phyloP scores from a whole-genome alignment of 1,139 yeast species.

The Hansenula anomala region DNA sequence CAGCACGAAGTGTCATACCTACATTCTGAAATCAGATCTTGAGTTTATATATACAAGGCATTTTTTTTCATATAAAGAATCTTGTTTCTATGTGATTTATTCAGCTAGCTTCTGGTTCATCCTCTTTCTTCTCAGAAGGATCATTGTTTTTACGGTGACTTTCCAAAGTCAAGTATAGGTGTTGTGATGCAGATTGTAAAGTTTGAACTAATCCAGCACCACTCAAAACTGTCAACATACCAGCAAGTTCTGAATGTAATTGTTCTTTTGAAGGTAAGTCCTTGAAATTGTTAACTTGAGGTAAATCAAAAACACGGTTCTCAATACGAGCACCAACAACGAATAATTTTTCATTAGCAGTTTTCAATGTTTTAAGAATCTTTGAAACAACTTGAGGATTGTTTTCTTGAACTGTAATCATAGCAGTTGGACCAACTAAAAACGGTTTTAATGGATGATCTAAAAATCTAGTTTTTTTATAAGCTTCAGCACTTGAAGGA shows the following conservation, averaged over 20 bases:
- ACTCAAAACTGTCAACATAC: conserved; percentile 76
- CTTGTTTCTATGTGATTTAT: too few species aligned
- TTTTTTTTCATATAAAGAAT: too few species aligned
- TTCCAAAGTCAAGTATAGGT: conserved; percentile 69
- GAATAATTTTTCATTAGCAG: conserved; percentile 66
- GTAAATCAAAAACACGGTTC: conserved; percentile 46
- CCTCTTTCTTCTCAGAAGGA: conserved; percentile 13
- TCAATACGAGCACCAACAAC: conserved; percentile 85
- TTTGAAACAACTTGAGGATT: conserved; percentile 66
- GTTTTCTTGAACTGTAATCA: conserved; percentile 62
- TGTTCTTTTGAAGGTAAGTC: conserved; percentile 66
- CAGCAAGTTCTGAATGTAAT: conserved; percentile 77
- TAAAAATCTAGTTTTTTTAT: conserved; percentile 36
- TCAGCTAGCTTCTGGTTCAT: neutral
- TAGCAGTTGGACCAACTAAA: conserved; percentile 81
- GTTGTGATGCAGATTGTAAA: conserved; percentile 60
- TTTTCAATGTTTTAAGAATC: conserved; percentile 56
- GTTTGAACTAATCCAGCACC: conserved; percentile 90
- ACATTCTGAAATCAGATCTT: too few species aligned
- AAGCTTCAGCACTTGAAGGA: conserved; percentile 66
- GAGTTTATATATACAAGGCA: neutral
- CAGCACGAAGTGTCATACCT: too few species aligned
- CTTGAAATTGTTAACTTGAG: conserved; percentile 59
- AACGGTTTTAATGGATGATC: conserved; percentile 67
- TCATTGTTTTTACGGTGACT: conserved; percentile 37